Evolutionary conservation across 116 monocot genomes (phyloP), one percentile per base, ranked within the genome.

Genomic region (Posidonia oceanica): DNA sequence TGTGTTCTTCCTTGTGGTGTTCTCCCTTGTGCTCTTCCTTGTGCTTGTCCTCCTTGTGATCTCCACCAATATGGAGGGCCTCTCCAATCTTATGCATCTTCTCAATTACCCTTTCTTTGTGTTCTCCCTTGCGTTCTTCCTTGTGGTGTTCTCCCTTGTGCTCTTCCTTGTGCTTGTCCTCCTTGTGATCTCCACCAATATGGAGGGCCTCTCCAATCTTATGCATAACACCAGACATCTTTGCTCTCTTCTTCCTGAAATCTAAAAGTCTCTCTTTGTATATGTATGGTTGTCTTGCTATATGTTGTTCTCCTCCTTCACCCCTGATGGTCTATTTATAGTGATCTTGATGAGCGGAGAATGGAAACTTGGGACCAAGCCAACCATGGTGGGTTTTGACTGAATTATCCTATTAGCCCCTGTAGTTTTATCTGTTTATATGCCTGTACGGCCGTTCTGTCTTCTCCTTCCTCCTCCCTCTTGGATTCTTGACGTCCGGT

Each of bases 51-150:
- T 56, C 20, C n/a, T 73, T 23, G 39, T 64, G 5, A 39, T 44
- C 71, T 16, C 74, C 75, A 3, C 67, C 75, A 48, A 75, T 52
- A 65, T 75, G 75, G 67, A 75, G 75, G 29, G 68, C 75, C 66
- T 75, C 75, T 20, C 68, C 75, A 39, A 75, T 75, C 75, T 75
- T 68, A n/a, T 75, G 75, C 4, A 76, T 70, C 76, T 76, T 76
- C 8, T 63, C 76, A 14, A 63, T 16, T 1, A 70, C 21, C n/a
- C 71, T 44, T 29, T 73, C 73, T 64, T 73, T 73, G 73, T 73
- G 54, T 21, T 67, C 39, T 60, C 17, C 14, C 39, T 71, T 52
- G 8, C 39, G 18, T 37, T 40, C 61, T 23, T 29, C 61, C 71
- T 61, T 61, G 58, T 71, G 61, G 15, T 54, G 53, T 57, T 67